Evolutionary conservation across 2,329 filamentous ascomycete genomes (phyloP).

Genomic region (Aschersonia sp.): DNA sequence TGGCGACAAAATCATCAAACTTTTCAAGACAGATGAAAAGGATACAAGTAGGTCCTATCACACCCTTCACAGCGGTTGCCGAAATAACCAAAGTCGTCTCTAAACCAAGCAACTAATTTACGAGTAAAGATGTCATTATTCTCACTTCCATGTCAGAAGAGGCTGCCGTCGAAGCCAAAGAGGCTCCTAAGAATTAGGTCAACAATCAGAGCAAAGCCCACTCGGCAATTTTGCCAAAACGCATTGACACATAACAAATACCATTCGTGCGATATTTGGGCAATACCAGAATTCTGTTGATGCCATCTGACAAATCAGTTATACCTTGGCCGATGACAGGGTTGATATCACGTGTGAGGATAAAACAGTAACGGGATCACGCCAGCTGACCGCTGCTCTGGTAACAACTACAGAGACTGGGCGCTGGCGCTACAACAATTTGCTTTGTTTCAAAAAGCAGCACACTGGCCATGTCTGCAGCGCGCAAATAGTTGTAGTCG

Average conservation of each 20-base stretch:
- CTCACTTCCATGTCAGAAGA: conserved; percentile 96
- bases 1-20: conserved; percentile 70
- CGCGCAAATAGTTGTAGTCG: conserved; percentile 17
- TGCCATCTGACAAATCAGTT: conserved; percentile 20
- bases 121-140: conserved; percentile 65
- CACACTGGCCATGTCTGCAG: conserved; percentile 15
- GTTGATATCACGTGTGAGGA: conserved; percentile 22
- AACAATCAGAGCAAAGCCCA: conserved; percentile 6
- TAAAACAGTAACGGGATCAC: conserved; percentile 29
- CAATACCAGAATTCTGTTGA: conserved; percentile 13
- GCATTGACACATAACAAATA: conserved; percentile 10
- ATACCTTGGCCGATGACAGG: conserved; percentile 21
- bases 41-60: conserved; percentile 63
- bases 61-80: background rate
- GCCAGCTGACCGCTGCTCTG: conserved; percentile 23
- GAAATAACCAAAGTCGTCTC: too few species aligned
- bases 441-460: conserved; percentile 24
- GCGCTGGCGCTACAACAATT: conserved; percentile 8
- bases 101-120: background rate
- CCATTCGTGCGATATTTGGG: conserved; percentile 7
- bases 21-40: conserved; percentile 74
- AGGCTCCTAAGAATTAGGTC: conserved; percentile 45
- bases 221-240: conserved; percentile 11
- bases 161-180: conserved; percentile 83
- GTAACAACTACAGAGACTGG: conserved; percentile 12